phyloP scores from a whole-genome alignment of 305 asterid genomes.

The Fraxinus greggii region DNA sequence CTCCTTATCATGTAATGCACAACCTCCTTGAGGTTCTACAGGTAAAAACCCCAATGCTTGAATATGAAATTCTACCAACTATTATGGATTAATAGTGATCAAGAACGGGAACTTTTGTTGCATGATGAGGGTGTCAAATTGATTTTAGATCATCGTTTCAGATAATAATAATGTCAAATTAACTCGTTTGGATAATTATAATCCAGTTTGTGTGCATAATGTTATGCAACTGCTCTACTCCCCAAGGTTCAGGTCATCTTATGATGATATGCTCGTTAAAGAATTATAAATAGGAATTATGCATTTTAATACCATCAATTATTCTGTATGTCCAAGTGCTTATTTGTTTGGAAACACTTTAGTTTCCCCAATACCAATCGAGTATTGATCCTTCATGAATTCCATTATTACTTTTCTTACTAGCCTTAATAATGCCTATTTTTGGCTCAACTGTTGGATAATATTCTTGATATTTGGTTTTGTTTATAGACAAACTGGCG shows the following conservation, averaged over 20 bases:
- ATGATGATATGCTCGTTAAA: neutral
- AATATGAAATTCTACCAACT: neutral
- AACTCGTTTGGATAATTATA: neutral
- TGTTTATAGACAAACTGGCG: constrained; percentile 40
- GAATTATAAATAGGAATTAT: neutral
- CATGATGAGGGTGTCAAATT: neutral
- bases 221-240: neutral
- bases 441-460: neutral
- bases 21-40: neutral
- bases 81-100: neutral
- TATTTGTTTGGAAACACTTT: neutral
- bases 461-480: neutral
- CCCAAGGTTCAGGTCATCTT: neutral
- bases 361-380: neutral
- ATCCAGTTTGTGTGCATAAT: neutral
- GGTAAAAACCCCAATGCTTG: neutral
- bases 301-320: neutral
- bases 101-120: neutral
- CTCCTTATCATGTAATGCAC: neutral
- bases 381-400: neutral
- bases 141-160: neutral
- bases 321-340: neutral
- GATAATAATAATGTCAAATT: neutral
- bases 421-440: neutral
- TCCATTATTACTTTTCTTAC: neutral